A percentile compares a stretch with the other conserved stretches of the same genome.
These are phyloP conservation scores for Jacaranda copaia DNA, from an alignment of 257 asterid genomes.

Conservation along the genomic window DNA sequence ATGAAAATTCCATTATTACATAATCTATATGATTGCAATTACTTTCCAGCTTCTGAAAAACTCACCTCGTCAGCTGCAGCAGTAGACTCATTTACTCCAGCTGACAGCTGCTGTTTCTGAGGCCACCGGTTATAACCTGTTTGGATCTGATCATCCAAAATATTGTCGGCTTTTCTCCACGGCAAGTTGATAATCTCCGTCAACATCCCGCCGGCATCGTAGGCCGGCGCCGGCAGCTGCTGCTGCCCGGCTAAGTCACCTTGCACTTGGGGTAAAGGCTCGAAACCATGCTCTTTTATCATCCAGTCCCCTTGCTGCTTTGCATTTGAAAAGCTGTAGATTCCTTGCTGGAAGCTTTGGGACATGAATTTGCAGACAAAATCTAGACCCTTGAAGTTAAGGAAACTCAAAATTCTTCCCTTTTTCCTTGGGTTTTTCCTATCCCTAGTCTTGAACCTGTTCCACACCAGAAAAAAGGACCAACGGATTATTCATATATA, in stretches of 20 bases:
- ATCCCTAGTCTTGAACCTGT: neutral
- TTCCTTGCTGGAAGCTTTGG: conserved; percentile 40
- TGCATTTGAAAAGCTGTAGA: conserved; percentile 49
- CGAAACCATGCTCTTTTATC: conserved; percentile 50
- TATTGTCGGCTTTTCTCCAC: conserved; percentile 48
- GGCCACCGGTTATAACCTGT: conserved; percentile 42
- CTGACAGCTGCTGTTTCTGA: conserved; percentile 50
- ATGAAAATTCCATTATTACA: conserved; percentile 13
- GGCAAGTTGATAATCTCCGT: conserved; percentile 56
- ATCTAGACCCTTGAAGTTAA: neutral
- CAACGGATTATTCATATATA: neutral
- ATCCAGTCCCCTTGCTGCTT: conserved; percentile 43
- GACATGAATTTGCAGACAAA: conserved; percentile 51
- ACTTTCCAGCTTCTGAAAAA: neutral
- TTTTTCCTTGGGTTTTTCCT: no score
- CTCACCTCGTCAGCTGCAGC: conserved; percentile 44
- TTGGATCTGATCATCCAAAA: conserved; percentile 66
- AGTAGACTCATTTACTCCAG: conserved; percentile 36
- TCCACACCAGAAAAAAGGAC: neutral
- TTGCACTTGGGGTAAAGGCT: conserved; percentile 24
- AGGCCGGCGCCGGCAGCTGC: conserved; percentile 31
- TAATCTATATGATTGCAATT: neutral
- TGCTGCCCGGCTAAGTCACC: conserved; percentile 30
- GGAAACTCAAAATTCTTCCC: neutral
- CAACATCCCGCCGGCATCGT: conserved; percentile 59